Conservation (phyloP, 176 grass and related monocot species). For the Coix lacrymajobi region DNA sequence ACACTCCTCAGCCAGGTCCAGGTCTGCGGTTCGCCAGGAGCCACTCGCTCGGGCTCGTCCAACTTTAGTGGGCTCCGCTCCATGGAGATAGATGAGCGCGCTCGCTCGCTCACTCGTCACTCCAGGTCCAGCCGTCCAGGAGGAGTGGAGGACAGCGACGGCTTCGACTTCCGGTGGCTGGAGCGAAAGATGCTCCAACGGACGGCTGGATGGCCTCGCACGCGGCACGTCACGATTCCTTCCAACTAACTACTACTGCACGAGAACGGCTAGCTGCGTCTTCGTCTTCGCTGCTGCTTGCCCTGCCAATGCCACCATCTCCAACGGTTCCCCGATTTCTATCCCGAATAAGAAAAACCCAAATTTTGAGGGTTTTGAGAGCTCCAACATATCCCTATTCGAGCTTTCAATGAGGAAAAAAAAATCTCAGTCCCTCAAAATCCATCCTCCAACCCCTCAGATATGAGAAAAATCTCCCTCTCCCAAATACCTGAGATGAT, state of each 20-base stretch:
- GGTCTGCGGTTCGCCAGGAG: neutral
- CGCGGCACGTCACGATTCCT: neutral
- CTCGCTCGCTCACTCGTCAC: neutral
- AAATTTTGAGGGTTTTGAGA: too few relatives aligned
- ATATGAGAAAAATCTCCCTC: too few relatives aligned
- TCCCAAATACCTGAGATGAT: too few relatives aligned
- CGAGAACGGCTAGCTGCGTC: neutral
- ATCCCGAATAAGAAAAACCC: too few relatives aligned
- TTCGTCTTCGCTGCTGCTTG: neutral
- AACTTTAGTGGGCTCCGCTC: neutral
- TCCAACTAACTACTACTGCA: neutral
- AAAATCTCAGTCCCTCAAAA: too few relatives aligned
- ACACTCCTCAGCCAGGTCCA: neutral
- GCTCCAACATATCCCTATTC: too few relatives aligned
- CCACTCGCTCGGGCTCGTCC: slow-evolving; percentile 12
- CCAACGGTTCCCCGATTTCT: too few relatives aligned
- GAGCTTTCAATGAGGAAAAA: too few relatives aligned
- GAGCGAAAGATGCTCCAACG: neutral
- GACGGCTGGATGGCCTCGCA: neutral
- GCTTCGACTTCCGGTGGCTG: neutral
- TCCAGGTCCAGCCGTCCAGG: neutral
- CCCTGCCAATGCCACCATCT: too few relatives aligned
- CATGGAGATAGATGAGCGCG: neutral
- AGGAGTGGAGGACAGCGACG: neutral
- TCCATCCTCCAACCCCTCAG: too few relatives aligned